Evolutionary conservation across 2,329 filamentous ascomycete genomes (phyloP).

Genomic region (Alternaria ethzedia): DNA sequence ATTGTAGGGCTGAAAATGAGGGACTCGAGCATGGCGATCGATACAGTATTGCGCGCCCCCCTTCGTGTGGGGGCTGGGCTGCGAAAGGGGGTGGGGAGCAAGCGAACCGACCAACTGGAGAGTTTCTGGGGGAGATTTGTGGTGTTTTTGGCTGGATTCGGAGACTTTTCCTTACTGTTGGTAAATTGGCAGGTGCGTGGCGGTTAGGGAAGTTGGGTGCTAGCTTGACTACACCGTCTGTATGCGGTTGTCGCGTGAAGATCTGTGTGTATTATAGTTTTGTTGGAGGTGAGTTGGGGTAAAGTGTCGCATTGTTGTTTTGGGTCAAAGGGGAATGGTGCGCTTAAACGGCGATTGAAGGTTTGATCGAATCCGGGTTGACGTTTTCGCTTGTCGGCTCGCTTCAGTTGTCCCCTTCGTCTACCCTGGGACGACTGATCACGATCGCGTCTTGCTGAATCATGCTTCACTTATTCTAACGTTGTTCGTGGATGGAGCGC

Average conservation of each 20-base stretch:
- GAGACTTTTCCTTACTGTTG: neutral
- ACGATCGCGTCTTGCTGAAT: neutral
- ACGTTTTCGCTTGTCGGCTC: neutral
- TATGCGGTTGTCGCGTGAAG: neutral
- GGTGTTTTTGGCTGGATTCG: neutral
- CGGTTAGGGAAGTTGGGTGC: neutral
- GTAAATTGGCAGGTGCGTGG: neutral
- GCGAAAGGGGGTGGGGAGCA: neutral
- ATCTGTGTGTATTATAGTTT: neutral
- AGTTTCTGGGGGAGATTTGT: neutral
- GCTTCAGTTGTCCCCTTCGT: neutral
- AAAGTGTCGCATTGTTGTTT: neutral
- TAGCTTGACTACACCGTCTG: neutral
- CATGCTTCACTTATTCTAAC: neutral
- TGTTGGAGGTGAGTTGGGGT: neutral
- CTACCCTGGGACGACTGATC: neutral
- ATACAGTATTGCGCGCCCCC: neutral
- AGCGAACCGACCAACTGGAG: neutral
- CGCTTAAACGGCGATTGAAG: neutral
- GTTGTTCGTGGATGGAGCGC: neutral
- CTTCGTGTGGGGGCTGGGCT: neutral
- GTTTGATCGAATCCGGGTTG: neutral
- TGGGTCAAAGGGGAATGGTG: neutral
- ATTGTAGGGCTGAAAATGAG: neutral
- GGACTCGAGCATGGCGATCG: neutral